These are phyloP conservation scores for Phytopythium sindhum DNA, from an alignment of 352 stramenopile genomes.

Conservation along the genomic window DNA sequence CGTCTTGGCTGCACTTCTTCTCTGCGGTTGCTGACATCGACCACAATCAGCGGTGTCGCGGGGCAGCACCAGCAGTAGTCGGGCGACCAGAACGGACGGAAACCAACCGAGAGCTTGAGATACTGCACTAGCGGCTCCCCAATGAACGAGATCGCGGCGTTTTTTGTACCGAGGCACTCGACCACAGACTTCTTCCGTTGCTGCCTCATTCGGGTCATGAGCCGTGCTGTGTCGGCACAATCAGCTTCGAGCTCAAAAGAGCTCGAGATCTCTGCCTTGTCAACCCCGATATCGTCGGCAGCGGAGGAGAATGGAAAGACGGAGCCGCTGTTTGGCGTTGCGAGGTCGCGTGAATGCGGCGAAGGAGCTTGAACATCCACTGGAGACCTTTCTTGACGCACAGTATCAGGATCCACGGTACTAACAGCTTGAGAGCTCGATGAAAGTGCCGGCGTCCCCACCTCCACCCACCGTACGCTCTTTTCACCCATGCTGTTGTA, in stretches of 20 bases:
- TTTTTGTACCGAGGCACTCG: slow-evolving; percentile 6
- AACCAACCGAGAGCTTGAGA: slow-evolving; percentile 40
- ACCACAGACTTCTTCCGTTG: slow-evolving; percentile 7
- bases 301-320: background rate
- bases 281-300: background rate
- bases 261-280: background rate
- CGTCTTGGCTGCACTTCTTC: slow-evolving; percentile 10
- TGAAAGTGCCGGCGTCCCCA: background rate
- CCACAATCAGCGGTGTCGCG: slow-evolving; percentile 18
- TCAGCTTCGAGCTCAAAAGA: background rate
- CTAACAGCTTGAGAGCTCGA: background rate
- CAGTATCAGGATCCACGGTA: background rate
- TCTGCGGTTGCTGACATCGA: background rate
- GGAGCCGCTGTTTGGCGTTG: background rate
- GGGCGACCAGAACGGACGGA: slow-evolving; percentile 45
- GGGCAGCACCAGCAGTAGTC: slow-evolving; percentile 53
- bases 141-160: slow-evolving; percentile 9
- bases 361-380: too few relatives aligned
- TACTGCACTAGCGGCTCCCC: slow-evolving; percentile 24
- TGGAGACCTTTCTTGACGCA: background rate
- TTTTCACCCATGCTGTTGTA: slow-evolving; percentile 75
- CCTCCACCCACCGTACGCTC: slow-evolving; percentile 43
- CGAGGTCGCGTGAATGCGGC: background rate
- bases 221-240: background rate
- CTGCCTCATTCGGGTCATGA: background rate